Evolutionary conservation across 805 yeast genomes (phyloP).

Genomic region (Lipomyces oligophaga): DNA sequence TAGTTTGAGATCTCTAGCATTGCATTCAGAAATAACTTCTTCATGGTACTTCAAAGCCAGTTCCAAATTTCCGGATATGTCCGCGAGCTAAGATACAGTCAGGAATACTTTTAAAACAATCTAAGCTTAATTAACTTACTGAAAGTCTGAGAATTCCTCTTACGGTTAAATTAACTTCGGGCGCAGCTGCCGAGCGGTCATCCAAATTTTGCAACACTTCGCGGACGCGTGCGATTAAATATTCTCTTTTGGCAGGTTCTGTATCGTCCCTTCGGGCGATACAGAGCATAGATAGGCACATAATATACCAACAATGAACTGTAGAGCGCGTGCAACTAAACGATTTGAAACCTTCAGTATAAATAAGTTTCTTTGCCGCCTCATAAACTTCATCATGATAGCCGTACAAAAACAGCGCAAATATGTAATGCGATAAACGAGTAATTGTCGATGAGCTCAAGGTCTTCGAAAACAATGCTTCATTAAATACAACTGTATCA

Average conservation of each 20-base stretch:
- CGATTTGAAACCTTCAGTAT: neutral
- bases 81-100: slow-evolving; percentile 11
- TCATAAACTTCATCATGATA: slow-evolving; percentile 9
- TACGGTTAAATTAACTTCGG: neutral
- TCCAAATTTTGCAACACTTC: slow-evolving; percentile 9
- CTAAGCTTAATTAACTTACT: slow-evolving; percentile 3
- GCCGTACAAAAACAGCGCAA: slow-evolving; percentile 17
- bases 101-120: neutral
- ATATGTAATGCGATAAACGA: slow-evolving; percentile 9
- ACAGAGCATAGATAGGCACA: slow-evolving; percentile 11
- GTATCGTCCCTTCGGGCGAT: neutral
- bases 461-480: slow-evolving; percentile 1
- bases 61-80: slow-evolving; percentile 14
- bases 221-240: slow-evolving; percentile 15
- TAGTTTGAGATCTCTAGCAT: neutral
- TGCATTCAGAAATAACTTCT: slow-evolving; percentile 5
- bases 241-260: slow-evolving; percentile 9
- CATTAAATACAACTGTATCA: slow-evolving; percentile 16
- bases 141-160: slow-evolving; percentile 8
- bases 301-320: slow-evolving; percentile 8
- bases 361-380: slow-evolving; percentile 5
- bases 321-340: slow-evolving; percentile 8
- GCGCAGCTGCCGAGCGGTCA: slow-evolving; percentile 3
- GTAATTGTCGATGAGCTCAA: slow-evolving; percentile 10
- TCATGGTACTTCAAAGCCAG: slow-evolving; percentile 13